These are phyloP conservation scores for Apium graveolens DNA, from an alignment of 129 eudicot species.

Conservation along the genomic window DNA sequence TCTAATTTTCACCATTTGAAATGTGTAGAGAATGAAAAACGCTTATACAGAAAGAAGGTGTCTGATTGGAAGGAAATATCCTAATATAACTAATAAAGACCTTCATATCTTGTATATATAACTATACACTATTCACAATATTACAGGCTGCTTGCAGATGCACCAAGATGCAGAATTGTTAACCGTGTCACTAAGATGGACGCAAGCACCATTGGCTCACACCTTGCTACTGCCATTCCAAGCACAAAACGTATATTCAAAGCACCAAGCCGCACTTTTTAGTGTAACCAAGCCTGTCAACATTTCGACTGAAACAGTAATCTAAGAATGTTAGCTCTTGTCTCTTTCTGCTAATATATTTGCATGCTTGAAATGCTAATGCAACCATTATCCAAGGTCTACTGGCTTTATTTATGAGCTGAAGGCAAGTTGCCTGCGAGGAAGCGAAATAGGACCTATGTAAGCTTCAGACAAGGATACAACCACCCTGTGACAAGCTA, in stretches of 20 bases:
- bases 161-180: not conserved
- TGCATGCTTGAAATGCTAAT: not conserved
- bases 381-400: not conserved
- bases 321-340: not conserved
- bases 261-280: too few species aligned
- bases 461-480: constrained; percentile 42
- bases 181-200: not conserved
- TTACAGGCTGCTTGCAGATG: constrained; percentile 3
- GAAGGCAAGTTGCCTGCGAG: constrained; percentile 36
- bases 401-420: constrained; percentile 15
- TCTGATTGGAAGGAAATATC: too few species aligned
- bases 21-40: too few species aligned
- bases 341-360: not conserved
- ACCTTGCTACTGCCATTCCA: not conserved
- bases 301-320: not conserved
- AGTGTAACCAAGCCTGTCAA: not conserved
- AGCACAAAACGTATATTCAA: not conserved
- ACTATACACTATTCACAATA: not conserved
- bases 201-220: not conserved
- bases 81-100: too few species aligned
- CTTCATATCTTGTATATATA: not conserved
- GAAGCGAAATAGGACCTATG: constrained; percentile 41
- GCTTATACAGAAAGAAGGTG: too few species aligned
- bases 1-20: too few species aligned
- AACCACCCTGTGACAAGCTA: constrained; percentile 58